phyloP scores from a whole-genome alignment of 2,329 filamentous ascomycete species.

The Meredithiella fracta region DNA sequence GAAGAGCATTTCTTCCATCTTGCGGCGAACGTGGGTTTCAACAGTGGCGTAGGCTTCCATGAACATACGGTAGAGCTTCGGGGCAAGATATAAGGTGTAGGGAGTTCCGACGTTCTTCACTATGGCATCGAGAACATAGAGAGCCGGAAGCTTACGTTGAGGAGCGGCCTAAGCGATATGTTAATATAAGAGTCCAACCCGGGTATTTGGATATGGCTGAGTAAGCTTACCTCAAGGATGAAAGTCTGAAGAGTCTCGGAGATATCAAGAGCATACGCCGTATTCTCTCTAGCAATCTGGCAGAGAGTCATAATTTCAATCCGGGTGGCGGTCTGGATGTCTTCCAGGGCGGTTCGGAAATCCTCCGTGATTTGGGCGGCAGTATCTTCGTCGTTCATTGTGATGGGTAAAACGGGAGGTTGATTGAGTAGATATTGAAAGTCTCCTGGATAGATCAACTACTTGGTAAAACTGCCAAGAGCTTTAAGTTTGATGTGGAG shows the following conservation, averaged over 20 bases:
- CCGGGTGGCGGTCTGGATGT: constrained; percentile 77
- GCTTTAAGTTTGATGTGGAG: no score
- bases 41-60: constrained; percentile 93
- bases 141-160: constrained; percentile 77
- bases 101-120: constrained; percentile 97
- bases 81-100: constrained; percentile 87
- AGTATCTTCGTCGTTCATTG: constrained; percentile 12
- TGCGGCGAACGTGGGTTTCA: constrained; percentile 63
- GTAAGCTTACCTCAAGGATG: constrained; percentile 64
- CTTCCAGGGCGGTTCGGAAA: constrained; percentile 83
- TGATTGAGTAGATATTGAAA: no score
- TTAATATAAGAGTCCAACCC: neutral
- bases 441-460: no score
- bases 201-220: neutral
- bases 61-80: constrained; percentile 82
- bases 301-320: constrained; percentile 96
- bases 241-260: constrained; percentile 81
- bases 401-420: neutral
- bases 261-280: constrained; percentile 85
- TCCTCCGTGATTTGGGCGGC: constrained; percentile 68
- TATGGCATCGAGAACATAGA: constrained; percentile 95
- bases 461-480: no score
- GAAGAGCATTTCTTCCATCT: constrained; percentile 92
- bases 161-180: constrained; percentile 52
- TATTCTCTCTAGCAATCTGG: constrained; percentile 93